These are phyloP conservation scores for Tilletia indica DNA, from an alignment of 1,284 basidiomycete species.

Conservation along the genomic window DNA sequence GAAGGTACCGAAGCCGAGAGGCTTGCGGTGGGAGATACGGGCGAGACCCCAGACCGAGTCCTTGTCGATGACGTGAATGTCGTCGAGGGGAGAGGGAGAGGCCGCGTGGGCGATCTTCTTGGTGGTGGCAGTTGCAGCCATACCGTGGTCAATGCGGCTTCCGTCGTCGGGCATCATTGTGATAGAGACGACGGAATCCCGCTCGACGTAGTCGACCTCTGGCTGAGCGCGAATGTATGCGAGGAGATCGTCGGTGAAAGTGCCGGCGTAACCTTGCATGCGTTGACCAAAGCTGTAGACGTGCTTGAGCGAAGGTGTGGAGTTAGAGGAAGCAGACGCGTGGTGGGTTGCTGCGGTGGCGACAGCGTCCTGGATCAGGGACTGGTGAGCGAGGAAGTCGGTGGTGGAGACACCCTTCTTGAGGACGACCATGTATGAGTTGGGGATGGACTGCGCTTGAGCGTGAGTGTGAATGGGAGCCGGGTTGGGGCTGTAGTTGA, in stretches of 20 bases:
- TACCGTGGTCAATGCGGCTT: constrained; percentile 62
- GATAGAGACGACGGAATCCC: constrained; percentile 62
- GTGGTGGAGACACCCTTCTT: constrained; percentile 43
- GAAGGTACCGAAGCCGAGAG: constrained; percentile 79
- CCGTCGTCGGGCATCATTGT: constrained; percentile 49
- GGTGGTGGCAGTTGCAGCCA: constrained; percentile 50
- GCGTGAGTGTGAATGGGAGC: constrained; percentile 9
- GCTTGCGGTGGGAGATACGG: constrained; percentile 82
- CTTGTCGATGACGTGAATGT: constrained; percentile 16
- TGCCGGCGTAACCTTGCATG: constrained; percentile 79
- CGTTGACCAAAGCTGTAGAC: constrained; percentile 45
- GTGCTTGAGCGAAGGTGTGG: constrained; percentile 30
- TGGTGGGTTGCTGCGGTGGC: constrained; percentile 12
- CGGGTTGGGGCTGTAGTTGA: neutral
- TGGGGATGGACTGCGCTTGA: constrained; percentile 39
- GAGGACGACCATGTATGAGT: constrained; percentile 54
- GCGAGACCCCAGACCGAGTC: constrained; percentile 73
- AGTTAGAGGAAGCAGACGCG: constrained; percentile 16
- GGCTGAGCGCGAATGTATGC: constrained; percentile 79
- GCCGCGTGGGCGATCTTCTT: constrained; percentile 22
- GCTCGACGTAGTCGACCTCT: constrained; percentile 89
- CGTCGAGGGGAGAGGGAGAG: constrained; percentile 17
- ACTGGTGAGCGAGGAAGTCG: constrained; percentile 45
- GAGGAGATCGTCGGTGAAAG: constrained; percentile 73
- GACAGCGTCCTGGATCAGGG: constrained; percentile 25